Base-by-base conservation (phyloP, 805 yeast species). In the Millerozyma miso region DNA sequence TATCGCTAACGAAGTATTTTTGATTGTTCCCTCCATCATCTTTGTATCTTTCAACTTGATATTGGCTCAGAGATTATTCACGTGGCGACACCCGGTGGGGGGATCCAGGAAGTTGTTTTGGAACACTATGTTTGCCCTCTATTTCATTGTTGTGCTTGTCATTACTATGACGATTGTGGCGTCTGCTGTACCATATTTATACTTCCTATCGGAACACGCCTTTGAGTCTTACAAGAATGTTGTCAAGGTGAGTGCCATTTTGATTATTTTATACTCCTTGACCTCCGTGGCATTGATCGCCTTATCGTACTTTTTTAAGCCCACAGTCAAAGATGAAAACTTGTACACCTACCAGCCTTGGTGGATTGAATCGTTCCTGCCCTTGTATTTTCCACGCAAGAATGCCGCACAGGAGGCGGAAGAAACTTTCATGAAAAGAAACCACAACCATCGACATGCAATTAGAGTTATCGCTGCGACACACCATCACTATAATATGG, bases 21-120 rank as follows among this genome's bases (percentile, higher is more conserved):
- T 74, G 23, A 72, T 80, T 52, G 65, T 81, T 4, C 80, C 87
- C 3, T 69, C 76, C 15, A 75, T 81, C 3, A 58, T 79, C 31
- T 55, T 84, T 37, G 77, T 79, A 17, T 71, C 83, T 1, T 70
- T 79, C 52, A 81, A 80, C 55, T 67, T 82, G 58, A 73, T 82
- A 16, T 61, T 84, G 37, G 87, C 87, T 3, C 88, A 83, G 59
- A 76, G 90, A 61, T 65, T 84, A 26, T 82, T 83, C 60, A 81
- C 86, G 3, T 82, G 88, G 85, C 71, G 83, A 57, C 89, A 85
- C 57, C 90, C 91, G 12, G 80, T 77, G 33, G 73, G 80, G 15
- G 90, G 89, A 35, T 71, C 77, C 19, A 58, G 74, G 26, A 63
- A 60, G 43, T 45, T 67, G 26, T 78, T 83, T 51, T 77, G 80